A percentile compares a stretch with the other conserved stretches of the same genome.
Evolutionary conservation across 1,284 basidiomycete species (phyloP).

Genomic region (Pseudozyma sp.): DNA sequence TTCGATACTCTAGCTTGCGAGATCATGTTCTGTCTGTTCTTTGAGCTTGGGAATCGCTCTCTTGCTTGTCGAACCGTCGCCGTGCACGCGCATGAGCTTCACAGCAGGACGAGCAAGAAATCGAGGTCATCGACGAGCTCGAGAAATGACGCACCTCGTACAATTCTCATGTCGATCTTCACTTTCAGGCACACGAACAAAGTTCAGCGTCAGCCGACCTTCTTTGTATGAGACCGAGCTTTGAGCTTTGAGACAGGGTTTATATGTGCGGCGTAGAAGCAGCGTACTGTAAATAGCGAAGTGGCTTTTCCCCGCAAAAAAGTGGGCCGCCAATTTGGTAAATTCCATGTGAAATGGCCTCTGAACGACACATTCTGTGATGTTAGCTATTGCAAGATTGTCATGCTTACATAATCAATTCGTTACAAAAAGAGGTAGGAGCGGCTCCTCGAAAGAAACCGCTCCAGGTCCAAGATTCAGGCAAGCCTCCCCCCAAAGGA

Average conservation of each 20-base stretch:
- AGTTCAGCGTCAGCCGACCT: not conserved
- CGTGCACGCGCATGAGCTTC: not conserved
- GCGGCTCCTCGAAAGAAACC: slow-evolving; percentile 26
- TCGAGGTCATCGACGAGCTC: not conserved
- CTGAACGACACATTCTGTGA: too few relatives aligned
- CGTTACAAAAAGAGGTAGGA: slow-evolving; percentile 24
- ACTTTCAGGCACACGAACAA: not conserved
- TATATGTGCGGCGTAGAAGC: too few relatives aligned
- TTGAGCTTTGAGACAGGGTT: too few relatives aligned
- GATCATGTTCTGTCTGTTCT: not conserved
- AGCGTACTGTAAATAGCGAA: too few relatives aligned
- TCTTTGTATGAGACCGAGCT: too few relatives aligned
- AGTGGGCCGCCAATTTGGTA: not conserved
- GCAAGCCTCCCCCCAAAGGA: slow-evolving; percentile 56
- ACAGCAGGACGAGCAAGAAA: not conserved
- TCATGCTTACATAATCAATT: slow-evolving; percentile 38
- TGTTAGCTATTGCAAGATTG: not conserved
- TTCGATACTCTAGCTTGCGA: not conserved
- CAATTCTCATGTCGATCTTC: too few relatives aligned
- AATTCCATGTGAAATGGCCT: slow-evolving; percentile 23
- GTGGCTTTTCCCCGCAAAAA: slow-evolving; percentile 12
- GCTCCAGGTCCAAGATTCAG: slow-evolving; percentile 52
- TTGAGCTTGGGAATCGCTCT: not conserved
- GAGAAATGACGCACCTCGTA: not conserved
- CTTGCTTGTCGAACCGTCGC: not conserved